Conservation (phyloP, 352 stramenopile genomes). For the Blastocystis sp. region DNA sequence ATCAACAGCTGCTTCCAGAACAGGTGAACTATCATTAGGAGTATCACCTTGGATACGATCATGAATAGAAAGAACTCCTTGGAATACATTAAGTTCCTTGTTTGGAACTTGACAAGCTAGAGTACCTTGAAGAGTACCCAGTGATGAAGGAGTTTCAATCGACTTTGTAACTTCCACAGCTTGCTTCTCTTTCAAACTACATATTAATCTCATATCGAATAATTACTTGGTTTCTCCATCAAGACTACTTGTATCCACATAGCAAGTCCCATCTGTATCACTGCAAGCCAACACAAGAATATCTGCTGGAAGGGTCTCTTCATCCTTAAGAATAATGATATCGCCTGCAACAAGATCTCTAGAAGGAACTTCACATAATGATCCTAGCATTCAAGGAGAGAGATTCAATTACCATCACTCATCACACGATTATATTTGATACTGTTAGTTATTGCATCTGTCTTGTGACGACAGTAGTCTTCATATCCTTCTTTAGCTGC, state of each 20-base stretch:
- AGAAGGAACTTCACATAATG: slow-evolving; percentile 34
- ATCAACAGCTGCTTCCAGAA: slow-evolving; percentile 67
- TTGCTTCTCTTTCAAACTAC: slow-evolving; percentile 60
- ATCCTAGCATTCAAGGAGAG: neutral
- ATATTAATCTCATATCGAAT: neutral
- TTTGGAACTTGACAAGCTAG: slow-evolving; percentile 27
- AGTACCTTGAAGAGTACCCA: slow-evolving; percentile 1
- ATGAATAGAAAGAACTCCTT: slow-evolving; percentile 40
- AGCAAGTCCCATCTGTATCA: slow-evolving; percentile 52
- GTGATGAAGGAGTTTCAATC: neutral
- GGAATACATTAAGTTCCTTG: slow-evolving; percentile 45
- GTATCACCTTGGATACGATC: neutral
- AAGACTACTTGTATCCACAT: slow-evolving; percentile 62
- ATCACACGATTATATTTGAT: slow-evolving; percentile 40
- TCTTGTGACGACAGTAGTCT: slow-evolving; percentile 72
- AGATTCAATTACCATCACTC: neutral
- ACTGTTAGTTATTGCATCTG: slow-evolving; percentile 68
- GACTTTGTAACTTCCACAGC: slow-evolving; percentile 2
- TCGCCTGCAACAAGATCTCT: slow-evolving; percentile 57
- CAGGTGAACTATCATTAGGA: too few species aligned
- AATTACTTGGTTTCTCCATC: slow-evolving; percentile 62
- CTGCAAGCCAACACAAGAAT: slow-evolving; percentile 53
- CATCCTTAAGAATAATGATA: slow-evolving; percentile 57
- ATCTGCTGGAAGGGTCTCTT: slow-evolving; percentile 52
- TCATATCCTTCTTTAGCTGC: slow-evolving; percentile 79